Evolutionary conservation across 768 basidiomycete species (phyloP), one percentile per base, ranked within the genome.

Genomic region (Naganishia vaughanmartiniae): DNA sequence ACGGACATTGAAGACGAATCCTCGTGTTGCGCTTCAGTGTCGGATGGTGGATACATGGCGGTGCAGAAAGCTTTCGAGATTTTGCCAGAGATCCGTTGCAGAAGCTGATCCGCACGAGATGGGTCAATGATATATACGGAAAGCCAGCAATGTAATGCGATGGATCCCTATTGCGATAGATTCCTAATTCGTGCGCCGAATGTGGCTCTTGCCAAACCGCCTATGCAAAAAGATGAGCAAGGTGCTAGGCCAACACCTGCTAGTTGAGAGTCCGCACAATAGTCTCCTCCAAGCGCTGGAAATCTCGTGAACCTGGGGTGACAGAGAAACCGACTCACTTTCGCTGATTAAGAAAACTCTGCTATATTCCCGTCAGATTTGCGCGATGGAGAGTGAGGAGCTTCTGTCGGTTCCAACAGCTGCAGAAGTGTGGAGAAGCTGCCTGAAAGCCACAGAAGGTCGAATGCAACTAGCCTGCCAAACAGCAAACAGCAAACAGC

Each of bases 311-410:
- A 46, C 5, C 17, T 15, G 6, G 15, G 24, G 48, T 51, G n/a
- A n/a, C 48, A 26, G 5, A 51, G n/a, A n/a, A 51, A n/a, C 48
- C 48, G 48, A 51, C 48, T 51, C 48, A 51, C 48, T 51, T 51
- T n/a, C 24, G 48, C 48, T 51, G 48, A 51, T 51, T 51, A 4
- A 6, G 48, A n/a, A 24, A 51, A 51, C 48, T 4, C 48, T 51
- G 24, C 48, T 51, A 51, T 51, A 51, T n/a, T 26, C n/a, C 48
- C 48, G 48, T 51, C 24, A 51, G 42, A 51, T 12, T 21, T 51
- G 48, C n/a, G 48, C 4, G 48, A n/a, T 51, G 17, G 14, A 26
- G 24, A n/a, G n/a, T 3, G 12, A 26, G 48, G 48, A 51, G 48
- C 48, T n/a, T n/a, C n/a, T n/a, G 12, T 51, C 48, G 48, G 48